Percentiles rank a stretch among this genome's conserved stretches.
Evolutionary conservation across 2,329 filamentous ascomycete genomes (phyloP).

Genomic region (Trichoderma oligosporum): DNA sequence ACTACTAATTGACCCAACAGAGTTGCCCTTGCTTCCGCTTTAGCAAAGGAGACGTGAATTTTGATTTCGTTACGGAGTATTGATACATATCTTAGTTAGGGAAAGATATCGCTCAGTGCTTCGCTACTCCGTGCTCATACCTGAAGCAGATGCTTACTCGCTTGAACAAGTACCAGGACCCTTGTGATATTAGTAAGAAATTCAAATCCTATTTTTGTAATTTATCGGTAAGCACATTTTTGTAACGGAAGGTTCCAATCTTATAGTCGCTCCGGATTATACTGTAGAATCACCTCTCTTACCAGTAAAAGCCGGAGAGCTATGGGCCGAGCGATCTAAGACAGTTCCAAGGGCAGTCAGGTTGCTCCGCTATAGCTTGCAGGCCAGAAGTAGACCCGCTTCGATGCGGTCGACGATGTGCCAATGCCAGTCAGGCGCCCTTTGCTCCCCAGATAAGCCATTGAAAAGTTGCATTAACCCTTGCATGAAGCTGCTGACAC

Average conservation of each 20-base stretch:
- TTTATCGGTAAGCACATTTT: background rate
- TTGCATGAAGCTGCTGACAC: slow-evolving; percentile 1
- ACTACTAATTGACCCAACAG: slow-evolving; percentile 20
- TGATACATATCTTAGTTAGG: background rate
- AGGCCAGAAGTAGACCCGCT: slow-evolving; percentile 4
- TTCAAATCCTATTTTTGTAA: background rate
- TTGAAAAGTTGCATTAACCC: slow-evolving; percentile 14
- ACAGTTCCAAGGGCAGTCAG: background rate
- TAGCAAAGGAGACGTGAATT: slow-evolving; percentile 5
- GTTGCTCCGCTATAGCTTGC: background rate
- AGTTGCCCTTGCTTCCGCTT: slow-evolving; percentile 14
- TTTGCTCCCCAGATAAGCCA: slow-evolving; percentile 13
- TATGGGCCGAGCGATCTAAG: background rate
- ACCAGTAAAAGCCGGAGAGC: background rate
- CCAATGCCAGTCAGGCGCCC: slow-evolving; percentile 15
- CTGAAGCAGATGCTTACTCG: slow-evolving; percentile 3
- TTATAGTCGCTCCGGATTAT: background rate
- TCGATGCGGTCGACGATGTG: slow-evolving; percentile 8
- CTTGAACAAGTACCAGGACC: background rate
- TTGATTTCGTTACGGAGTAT: background rate
- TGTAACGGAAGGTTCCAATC: background rate
- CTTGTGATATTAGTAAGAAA: background rate
- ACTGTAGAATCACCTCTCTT: background rate
- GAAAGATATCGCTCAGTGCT: background rate
- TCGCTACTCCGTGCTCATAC: no score